Evolutionary conservation across 148 eudicot species (phyloP), one percentile per base, ranked within the genome.

Genomic region (Chenopodium berlandieri): DNA sequence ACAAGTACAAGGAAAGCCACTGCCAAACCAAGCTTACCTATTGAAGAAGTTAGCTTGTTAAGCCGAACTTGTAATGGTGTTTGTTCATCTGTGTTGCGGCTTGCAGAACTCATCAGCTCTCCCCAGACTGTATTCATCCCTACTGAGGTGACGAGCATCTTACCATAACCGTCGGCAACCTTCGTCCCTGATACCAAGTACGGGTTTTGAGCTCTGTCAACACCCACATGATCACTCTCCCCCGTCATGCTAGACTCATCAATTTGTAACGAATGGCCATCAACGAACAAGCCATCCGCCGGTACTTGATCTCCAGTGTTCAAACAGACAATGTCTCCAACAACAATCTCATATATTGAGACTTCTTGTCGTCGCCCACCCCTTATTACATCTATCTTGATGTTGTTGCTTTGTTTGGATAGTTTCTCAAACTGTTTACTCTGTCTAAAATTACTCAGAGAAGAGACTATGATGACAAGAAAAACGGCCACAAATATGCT

Each of bases 81-180:
- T 50, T 85, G 77, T 75, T 85, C 87, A 37, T 79, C 69, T 12
- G 16, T 67, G 14, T 76, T 77, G 13, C 85, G 71, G 17, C 73
- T 75, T 23, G 76, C 87, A 31, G 80, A 75, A 68, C 87, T 82
- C 87, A 85, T 85, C 80, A 85, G 37, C 68, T 85, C 85, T 17
- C 87, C 87, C 87, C 87, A 85, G 11, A 82, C 32, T 7, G 87
- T 85, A 56, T 75, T 82, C 87, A 85, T 85, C 30, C 87, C 87
- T 0, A 85, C 85, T 16, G 85, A 69, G 1, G 87, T 85, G 3
- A 85, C 87, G 1, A 85, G 19, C 87, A 85, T 82, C 73, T 40
- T 12, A 0, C 87, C 87, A 37, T 79, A 85, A 25, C 87, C 87
- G 22, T 85, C 87, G 0, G 73, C 87, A 11, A 85, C 87, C 73